A percentile compares a stretch with the other conserved stretches of the same genome.
Conservation (phyloP, 2,329 filamentous ascomycete genomes). For the Fusarium drepaniforme region DNA sequence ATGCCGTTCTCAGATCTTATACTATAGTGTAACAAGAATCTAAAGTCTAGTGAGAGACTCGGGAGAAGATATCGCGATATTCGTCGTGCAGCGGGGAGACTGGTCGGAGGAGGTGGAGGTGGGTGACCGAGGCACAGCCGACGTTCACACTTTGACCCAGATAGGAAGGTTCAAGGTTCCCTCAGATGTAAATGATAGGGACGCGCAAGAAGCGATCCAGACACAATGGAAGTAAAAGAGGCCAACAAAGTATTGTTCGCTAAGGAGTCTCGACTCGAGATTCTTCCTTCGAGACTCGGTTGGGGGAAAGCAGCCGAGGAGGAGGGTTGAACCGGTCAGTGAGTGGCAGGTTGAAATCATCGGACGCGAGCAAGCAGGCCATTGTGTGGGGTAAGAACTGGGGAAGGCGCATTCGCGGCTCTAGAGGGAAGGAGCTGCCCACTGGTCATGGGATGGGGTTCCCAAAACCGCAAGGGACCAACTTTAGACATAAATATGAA, state of each 20-base stretch:
- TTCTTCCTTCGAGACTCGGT: constrained; percentile 4
- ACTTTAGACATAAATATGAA: neutral
- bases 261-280: neutral
- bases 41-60: neutral
- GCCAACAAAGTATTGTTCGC: neutral
- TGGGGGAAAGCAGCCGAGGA: constrained; percentile 30
- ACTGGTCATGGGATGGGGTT: constrained; percentile 21
- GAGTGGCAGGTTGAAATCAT: constrained; percentile 19
- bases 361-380: constrained; percentile 22
- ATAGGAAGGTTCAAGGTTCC: constrained; percentile 20
- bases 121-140: constrained; percentile 35
- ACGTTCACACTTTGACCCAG: constrained; percentile 4
- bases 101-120: constrained; percentile 14
- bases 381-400: constrained; percentile 43
- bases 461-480: neutral
- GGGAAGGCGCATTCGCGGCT: constrained; percentile 27
- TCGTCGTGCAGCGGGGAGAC: constrained; percentile 16
- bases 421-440: constrained; percentile 3
- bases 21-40: neutral
- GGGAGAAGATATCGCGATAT: constrained; percentile 21
- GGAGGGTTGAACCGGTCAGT: constrained; percentile 27
- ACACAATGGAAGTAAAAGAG: neutral
- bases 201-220: neutral
- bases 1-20: constrained; percentile 7
- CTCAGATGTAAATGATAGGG: neutral